Conservation (phyloP, 352 stramenopile species). For the Phytophthora pinifolia region DNA sequence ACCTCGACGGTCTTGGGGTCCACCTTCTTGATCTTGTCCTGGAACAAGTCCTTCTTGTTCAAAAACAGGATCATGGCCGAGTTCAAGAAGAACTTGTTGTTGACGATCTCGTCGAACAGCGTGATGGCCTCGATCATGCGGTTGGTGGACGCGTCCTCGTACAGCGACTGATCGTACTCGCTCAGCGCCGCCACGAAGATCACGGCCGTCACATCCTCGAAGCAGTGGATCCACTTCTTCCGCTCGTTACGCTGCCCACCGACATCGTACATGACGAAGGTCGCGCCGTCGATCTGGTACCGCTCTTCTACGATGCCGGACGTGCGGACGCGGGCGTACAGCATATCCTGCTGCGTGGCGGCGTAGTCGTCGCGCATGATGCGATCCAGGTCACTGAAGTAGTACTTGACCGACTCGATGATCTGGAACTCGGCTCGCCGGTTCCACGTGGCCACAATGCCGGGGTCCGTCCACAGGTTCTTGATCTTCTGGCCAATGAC, state of each 20-base stretch:
- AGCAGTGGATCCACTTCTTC: constrained; percentile 98
- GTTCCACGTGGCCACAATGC: constrained; percentile 89
- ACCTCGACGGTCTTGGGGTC: constrained; percentile 91
- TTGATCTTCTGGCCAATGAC: constrained; percentile 92
- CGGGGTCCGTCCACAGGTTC: constrained; percentile 92
- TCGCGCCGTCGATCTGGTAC: constrained; percentile 94
- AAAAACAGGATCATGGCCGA: constrained; percentile 97
- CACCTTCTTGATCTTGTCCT: constrained; percentile 95
- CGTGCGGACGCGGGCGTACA: constrained; percentile 94
- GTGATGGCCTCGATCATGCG: constrained; percentile 95
- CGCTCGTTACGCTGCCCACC: constrained; percentile 96
- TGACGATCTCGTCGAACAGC: constrained; percentile 95
- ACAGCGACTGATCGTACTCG: constrained; percentile 95
- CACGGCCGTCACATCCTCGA: constrained; percentile 95
- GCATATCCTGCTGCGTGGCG: constrained; percentile 94
- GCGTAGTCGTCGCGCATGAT: constrained; percentile 94
- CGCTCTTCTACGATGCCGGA: constrained; percentile 95
- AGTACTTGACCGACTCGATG: constrained; percentile 97
- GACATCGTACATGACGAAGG: constrained; percentile 98
- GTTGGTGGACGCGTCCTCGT: constrained; percentile 94
- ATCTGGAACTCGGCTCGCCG: constrained; percentile 95
- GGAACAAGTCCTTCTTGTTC: constrained; percentile 97
- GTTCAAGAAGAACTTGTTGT: constrained; percentile 93
- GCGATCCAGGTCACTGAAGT: constrained; percentile 95
- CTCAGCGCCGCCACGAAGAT: constrained; percentile 96